Percentiles rank a stretch among this genome's conserved stretches.
These are phyloP conservation scores for Zasmidium angulare DNA, from an alignment of 2,329 filamentous ascomycete species.

Conservation along the genomic window DNA sequence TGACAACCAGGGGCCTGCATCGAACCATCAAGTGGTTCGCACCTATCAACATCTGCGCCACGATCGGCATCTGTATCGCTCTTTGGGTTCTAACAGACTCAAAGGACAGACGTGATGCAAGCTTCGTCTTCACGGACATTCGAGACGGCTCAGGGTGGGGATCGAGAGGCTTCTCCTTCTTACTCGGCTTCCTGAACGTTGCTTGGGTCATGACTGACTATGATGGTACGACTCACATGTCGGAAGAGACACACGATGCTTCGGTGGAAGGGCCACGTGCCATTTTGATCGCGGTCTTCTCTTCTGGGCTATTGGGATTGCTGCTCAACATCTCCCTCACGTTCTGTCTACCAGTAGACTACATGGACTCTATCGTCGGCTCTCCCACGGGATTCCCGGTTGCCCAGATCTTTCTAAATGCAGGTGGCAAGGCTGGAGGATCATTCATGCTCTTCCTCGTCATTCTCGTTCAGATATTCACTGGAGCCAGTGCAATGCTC, in stretches of 20 bases:
- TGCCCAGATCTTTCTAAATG: slow-evolving; percentile 58
- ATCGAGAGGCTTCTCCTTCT: slow-evolving; percentile 61
- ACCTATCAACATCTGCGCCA: slow-evolving; percentile 64
- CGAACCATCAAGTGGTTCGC: slow-evolving; percentile 64
- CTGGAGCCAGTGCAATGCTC: slow-evolving; percentile 63
- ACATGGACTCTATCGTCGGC: slow-evolving; percentile 56
- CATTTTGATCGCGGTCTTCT: slow-evolving; percentile 44
- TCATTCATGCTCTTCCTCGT: slow-evolving; percentile 36
- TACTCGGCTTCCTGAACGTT: slow-evolving; percentile 59
- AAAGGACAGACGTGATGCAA: slow-evolving; percentile 58
- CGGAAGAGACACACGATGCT: slow-evolving; percentile 65
- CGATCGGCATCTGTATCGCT: slow-evolving; percentile 59
- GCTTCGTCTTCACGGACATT: slow-evolving; percentile 62
- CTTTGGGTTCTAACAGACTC: slow-evolving; percentile 59
- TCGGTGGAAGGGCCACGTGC: slow-evolving; percentile 60
- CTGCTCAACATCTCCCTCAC: slow-evolving; percentile 63
- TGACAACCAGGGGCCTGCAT: slow-evolving; percentile 61
- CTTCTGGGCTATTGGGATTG: slow-evolving; percentile 62
- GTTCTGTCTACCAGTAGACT: slow-evolving; percentile 56
- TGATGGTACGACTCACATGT: slow-evolving; percentile 67
- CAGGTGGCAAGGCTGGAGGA: slow-evolving; percentile 40
- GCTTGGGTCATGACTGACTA: slow-evolving; percentile 70
- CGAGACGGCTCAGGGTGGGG: slow-evolving; percentile 64
- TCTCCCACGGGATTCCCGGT: slow-evolving; percentile 62
- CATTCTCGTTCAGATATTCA: slow-evolving; percentile 65